Conservation (phyloP, 495 filamentous ascomycete species). For the Penicillium goetzii region DNA sequence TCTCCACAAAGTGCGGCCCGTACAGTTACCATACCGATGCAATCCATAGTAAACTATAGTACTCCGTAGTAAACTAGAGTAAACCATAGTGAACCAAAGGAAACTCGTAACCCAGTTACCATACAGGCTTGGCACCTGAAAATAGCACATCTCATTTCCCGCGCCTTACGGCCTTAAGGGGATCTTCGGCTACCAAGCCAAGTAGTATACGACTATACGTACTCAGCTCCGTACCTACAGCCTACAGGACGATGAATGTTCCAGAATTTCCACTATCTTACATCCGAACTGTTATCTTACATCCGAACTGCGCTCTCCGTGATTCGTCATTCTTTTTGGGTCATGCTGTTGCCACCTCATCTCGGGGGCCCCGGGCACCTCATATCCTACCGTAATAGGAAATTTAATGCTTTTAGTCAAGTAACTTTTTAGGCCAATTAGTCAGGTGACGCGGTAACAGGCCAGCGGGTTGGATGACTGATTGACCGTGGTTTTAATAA, state of each 20-base stretch:
- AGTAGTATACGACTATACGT: slow-evolving; percentile 8
- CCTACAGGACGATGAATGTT: background rate
- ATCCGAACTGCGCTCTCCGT: background rate
- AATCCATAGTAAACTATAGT: background rate
- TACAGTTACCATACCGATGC: background rate
- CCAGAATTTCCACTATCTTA: background rate
- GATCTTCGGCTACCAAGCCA: slow-evolving; percentile 22
- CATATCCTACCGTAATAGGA: no score
- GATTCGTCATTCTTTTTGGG: background rate
- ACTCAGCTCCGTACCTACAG: background rate
- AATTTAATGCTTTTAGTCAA: no score
- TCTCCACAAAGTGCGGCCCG: background rate
- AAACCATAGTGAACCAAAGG: no score
- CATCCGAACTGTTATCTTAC: slow-evolving; percentile 8
- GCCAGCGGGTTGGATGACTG: no score
- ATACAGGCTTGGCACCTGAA: background rate
- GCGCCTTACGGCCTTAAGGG: slow-evolving; percentile 5
- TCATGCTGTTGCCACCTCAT: no score
- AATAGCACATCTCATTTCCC: slow-evolving; percentile 15
- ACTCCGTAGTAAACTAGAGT: background rate
- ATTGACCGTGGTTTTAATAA: no score
- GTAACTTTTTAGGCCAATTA: no score
- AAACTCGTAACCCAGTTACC: background rate
- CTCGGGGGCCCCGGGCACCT: no score
- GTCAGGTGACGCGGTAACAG: no score